Evolutionary conservation across 2,329 filamentous ascomycete genomes (phyloP).

Genomic region (Botrytis sinoallii): DNA sequence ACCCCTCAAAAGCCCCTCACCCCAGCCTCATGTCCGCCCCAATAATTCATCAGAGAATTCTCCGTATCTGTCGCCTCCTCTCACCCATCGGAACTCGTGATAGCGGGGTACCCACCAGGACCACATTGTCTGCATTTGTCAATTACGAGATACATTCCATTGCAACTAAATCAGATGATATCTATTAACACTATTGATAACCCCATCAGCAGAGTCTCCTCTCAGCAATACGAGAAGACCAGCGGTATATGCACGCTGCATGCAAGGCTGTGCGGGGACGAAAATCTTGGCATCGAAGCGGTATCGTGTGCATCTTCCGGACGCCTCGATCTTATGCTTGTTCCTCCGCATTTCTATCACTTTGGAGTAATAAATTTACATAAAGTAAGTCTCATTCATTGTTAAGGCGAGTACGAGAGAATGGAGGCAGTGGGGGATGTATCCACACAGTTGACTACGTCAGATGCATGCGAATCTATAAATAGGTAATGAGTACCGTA

Average conservation of each 20-base stretch:
- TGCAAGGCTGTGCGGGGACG: neutral
- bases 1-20: neutral
- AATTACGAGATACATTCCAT: neutral
- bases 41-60: neutral
- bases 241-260: neutral
- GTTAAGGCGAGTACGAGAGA: neutral
- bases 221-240: neutral
- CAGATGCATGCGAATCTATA: neutral
- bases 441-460: neutral
- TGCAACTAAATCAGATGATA: neutral
- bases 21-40: neutral
- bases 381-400: neutral
- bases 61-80: neutral
- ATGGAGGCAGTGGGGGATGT: neutral
- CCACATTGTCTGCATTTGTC: neutral
- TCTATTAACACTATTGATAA: neutral
- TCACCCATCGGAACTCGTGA: conserved; percentile 9
- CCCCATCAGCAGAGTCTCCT: neutral
- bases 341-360: neutral
- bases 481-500: neutral
- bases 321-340: neutral
- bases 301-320: neutral
- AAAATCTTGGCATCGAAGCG: neutral
- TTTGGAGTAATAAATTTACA: neutral
- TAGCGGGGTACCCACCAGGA: neutral